Conservation (phyloP, 2,329 filamentous ascomycete species). For the Colletotrichum melonis region DNA sequence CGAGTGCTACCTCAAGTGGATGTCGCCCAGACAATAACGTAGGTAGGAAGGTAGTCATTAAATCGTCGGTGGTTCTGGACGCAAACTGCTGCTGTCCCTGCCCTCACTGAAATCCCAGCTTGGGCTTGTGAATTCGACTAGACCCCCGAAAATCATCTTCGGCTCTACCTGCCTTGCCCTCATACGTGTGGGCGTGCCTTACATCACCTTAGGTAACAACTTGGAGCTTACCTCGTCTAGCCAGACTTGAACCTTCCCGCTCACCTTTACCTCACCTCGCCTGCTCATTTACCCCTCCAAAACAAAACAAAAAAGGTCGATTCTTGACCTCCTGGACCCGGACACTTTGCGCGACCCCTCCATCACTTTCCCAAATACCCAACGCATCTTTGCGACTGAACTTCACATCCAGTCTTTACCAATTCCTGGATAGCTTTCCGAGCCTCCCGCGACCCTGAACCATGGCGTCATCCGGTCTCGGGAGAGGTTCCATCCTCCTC, state of each 20-base stretch:
- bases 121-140: background rate
- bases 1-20: conserved; percentile 15
- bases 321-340: conserved; percentile 12
- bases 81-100: background rate
- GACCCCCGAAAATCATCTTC: background rate
- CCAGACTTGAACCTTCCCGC: conserved; percentile 10
- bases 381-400: conserved; percentile 14
- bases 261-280: conserved; percentile 12
- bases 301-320: background rate
- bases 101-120: background rate
- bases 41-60: background rate
- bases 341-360: conserved; percentile 8
- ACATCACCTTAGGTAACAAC: background rate
- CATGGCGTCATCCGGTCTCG: conserved; percentile 61
- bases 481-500: conserved; percentile 64
- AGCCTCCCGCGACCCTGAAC: conserved; percentile 18
- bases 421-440: background rate
- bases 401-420: conserved; percentile 16
- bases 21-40: conserved; percentile 6
- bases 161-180: conserved; percentile 3
- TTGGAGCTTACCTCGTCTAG: background rate
- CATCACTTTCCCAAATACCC: background rate
- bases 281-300: conserved; percentile 11
- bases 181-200: background rate
- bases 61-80: background rate